Base-by-base conservation (phyloP, 1,284 basidiomycete species). In the Ganoderma lucidum region DNA sequence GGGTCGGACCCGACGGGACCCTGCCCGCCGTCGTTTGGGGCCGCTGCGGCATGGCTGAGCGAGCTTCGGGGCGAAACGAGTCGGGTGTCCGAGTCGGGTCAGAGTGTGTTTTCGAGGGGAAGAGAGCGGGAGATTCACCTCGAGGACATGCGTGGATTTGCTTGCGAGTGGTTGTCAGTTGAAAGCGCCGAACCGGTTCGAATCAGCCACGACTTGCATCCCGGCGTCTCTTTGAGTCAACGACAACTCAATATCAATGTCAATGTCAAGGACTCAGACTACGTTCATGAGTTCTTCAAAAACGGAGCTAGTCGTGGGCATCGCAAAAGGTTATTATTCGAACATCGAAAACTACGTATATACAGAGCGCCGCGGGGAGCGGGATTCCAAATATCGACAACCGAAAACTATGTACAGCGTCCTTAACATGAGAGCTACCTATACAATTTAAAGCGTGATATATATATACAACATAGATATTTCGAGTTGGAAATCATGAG, bases 391-490 rank as follows among this genome's bases (percentile, higher is more conserved):
- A 23, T 66, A 66, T 70, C 64, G 64, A 66, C 56, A 66, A 53
- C 68, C 59, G 28, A 65, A 65, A 56, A 62, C 58, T 72, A 70
- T 42, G 56, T 66, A 67, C 53, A 48, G 60, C 19, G 45, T 35
- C 17, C 44, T 44, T 19, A 62, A 45, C 42, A 53, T 44, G 58
- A 44, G 53, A 32, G 60, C 69, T 70, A 71, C 48, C 55, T 70
- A 66, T 66, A 69, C 39, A 41, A 4, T 37, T 4, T 64, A 69
- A 55, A 39, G 42, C 35, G n/a, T 63, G 44, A 8, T 45, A 23
- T 64, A 71, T 71, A 70, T 71, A 70, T 73, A 73, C 69, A 73
- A 63, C 69, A 70, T 73, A 73, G 65, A 71, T 73, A 73, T n/a
- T 35, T 70, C 35, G 35, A 45, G 45, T 23, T 35, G 35, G 12